phyloP scores from a whole-genome alignment of 2,329 filamentous ascomycete species.

The Diplodia mutila region DNA sequence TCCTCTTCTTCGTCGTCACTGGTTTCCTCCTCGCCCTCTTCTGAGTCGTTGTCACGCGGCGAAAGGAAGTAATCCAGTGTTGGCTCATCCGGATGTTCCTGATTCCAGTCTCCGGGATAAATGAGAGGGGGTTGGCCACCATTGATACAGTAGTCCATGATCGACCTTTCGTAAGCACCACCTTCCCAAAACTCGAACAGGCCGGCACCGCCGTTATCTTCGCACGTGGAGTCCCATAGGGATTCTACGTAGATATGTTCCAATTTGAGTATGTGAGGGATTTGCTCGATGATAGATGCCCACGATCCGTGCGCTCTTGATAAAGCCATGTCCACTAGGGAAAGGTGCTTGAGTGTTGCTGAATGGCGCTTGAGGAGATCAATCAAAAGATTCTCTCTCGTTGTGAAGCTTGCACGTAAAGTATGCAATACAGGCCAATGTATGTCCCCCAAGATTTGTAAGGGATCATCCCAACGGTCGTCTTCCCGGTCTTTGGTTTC shows the following conservation, averaged over 20 bases:
- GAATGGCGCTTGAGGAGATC: conserved; percentile 29
- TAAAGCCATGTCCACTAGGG: conserved; percentile 16
- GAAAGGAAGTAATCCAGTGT: conserved; percentile 8
- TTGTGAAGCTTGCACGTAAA: conserved; percentile 28
- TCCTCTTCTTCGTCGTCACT: not conserved
- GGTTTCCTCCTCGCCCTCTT: not conserved
- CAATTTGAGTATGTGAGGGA: conserved; percentile 30
- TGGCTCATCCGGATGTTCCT: conserved; percentile 14
- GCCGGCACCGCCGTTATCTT: conserved; percentile 4
- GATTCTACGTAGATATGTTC: conserved; percentile 32
- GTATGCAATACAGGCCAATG: conserved; percentile 28
- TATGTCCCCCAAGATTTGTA: conserved; percentile 28
- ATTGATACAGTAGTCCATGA: conserved; percentile 20
- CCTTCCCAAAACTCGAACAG: conserved; percentile 23
- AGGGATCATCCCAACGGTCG: conserved; percentile 27
- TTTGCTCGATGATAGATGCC: conserved; percentile 27
- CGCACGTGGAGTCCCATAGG: conserved; percentile 28
- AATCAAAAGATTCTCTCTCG: conserved; percentile 26
- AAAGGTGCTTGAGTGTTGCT: conserved; percentile 28
- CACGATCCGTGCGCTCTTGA: conserved; percentile 13
- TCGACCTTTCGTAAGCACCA: conserved; percentile 12
- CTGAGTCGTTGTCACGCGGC: not conserved
- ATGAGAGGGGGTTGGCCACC: conserved; percentile 19
- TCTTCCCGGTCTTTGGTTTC: conserved; percentile 23
- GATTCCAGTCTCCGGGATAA: conserved; percentile 20